Conservation (phyloP, 2,329 filamentous ascomycete genomes). For the Botrytis squamosa region DNA sequence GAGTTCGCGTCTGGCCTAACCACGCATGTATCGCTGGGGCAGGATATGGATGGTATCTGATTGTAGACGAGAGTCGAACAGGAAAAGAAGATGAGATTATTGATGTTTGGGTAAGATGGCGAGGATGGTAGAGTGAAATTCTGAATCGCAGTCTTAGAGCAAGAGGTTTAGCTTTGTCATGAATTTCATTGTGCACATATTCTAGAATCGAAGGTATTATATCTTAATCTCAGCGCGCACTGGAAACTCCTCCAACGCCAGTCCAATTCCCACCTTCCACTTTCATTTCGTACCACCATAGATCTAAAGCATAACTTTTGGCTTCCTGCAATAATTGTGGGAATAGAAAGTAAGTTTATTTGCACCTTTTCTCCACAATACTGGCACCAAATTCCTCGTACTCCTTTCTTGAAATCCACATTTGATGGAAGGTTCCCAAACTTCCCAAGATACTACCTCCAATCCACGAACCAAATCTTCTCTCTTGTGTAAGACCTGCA, state of each 20-base stretch:
- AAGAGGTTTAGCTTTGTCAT: not conserved
- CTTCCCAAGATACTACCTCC: conserved; percentile 94
- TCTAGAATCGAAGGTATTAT: conserved; percentile 21
- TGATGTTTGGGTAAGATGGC: conserved; percentile 74
- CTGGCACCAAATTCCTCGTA: conserved; percentile 91
- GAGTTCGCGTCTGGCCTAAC: conserved; percentile 73
- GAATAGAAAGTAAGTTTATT: conserved; percentile 50
- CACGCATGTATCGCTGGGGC: conserved; percentile 77
- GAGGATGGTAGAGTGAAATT: conserved; percentile 58
- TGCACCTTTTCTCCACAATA: conserved; percentile 95
- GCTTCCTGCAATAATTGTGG: conserved; percentile 3
- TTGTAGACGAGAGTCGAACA: conserved; percentile 62
- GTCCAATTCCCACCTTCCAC: conserved; percentile 6
- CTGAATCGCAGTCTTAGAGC: not conserved
- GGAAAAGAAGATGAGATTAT: conserved; percentile 59
- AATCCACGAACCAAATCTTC: conserved; percentile 92
- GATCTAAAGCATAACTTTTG: conserved; percentile 23
- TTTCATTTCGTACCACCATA: not conserved
- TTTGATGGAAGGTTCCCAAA: conserved; percentile 96
- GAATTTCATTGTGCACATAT: conserved; percentile 1
- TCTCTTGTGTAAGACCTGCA: conserved; percentile 79
- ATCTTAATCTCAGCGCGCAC: conserved; percentile 21
- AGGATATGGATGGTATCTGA: conserved; percentile 69
- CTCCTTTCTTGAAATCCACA: conserved; percentile 98
- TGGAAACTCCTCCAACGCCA: conserved; percentile 19